Percentiles rank a stretch among this genome's conserved stretches.
Evolutionary conservation across 208 protist species (phyloP).

Genomic region (Crithidia sp.): DNA sequence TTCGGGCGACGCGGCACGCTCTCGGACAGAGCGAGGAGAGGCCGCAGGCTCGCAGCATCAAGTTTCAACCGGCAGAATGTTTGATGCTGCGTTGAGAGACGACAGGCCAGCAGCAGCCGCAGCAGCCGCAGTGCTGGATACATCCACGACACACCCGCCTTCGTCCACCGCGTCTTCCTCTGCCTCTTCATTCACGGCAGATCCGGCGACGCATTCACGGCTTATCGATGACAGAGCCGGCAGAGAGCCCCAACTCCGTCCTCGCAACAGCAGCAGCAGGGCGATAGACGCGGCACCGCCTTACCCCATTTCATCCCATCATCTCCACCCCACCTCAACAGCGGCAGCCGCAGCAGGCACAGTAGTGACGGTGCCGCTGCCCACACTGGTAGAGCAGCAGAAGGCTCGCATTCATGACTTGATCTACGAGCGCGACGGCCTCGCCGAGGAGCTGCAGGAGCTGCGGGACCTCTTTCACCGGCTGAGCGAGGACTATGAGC

Average conservation of each 20-base stretch:
- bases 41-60: no score
- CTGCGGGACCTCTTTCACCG: slow-evolving; percentile 46
- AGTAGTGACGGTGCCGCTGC: slow-evolving; percentile 15
- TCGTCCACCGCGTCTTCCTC: neutral
- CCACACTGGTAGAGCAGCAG: slow-evolving; percentile 40
- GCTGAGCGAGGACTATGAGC: slow-evolving; percentile 50
- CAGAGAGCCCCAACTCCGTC: no score
- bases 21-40: no score
- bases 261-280: no score
- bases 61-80: no score
- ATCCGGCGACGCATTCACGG: neutral
- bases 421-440: slow-evolving; percentile 41
- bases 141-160: neutral
- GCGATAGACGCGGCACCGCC: no score
- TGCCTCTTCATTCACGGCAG: neutral
- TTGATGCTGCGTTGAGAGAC: neutral
- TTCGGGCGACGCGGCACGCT: no score
- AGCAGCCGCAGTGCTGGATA: neutral
- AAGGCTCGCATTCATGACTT: slow-evolving; percentile 34
- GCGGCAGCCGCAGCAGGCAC: neutral
- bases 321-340: neutral
- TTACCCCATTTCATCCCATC: neutral
- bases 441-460: slow-evolving; percentile 37
- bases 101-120: neutral
- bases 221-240: no score